Evolutionary conservation across 768 basidiomycete species (phyloP).

Genomic region (Suillus weaverae): DNA sequence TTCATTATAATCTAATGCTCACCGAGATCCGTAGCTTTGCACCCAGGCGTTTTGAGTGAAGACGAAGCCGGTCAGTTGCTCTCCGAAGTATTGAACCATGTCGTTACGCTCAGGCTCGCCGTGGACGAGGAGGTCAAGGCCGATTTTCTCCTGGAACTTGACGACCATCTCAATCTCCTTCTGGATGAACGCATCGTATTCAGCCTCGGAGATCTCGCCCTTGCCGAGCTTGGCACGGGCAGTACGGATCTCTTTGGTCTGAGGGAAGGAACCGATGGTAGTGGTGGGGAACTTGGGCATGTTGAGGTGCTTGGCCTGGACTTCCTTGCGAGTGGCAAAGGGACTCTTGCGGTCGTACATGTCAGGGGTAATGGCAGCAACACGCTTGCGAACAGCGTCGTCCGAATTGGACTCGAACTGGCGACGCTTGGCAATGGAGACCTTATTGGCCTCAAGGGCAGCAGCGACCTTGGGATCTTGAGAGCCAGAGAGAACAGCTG

Average conservation of each 20-base stretch:
- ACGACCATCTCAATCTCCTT: slow-evolving; percentile 94
- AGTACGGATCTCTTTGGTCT: slow-evolving; percentile 98
- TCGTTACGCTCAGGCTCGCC: slow-evolving; percentile 99
- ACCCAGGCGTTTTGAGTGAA: slow-evolving; percentile 99
- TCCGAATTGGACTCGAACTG: slow-evolving; percentile 93
- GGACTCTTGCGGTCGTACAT: slow-evolving; percentile 85
- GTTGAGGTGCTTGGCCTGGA: slow-evolving; percentile 85
- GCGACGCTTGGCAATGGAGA: slow-evolving; percentile 90
- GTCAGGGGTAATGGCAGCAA: slow-evolving; percentile 85
- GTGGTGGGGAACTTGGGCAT: slow-evolving; percentile 98
- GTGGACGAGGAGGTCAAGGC: slow-evolving; percentile 96
- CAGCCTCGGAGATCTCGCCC: slow-evolving; percentile 76
- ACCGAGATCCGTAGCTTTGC: slow-evolving; percentile 98
- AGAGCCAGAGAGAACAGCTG: slow-evolving; percentile 81
- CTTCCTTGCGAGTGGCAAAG: slow-evolving; percentile 83
- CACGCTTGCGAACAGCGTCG: slow-evolving; percentile 92
- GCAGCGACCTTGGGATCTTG: slow-evolving; percentile 69
- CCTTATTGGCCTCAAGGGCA: slow-evolving; percentile 85
- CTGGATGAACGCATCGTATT: slow-evolving; percentile 98
- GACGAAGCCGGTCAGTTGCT: slow-evolving; percentile 90
- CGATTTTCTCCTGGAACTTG: slow-evolving; percentile 95
- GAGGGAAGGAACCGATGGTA: slow-evolving; percentile 98
- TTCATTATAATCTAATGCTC: slow-evolving; percentile 23
- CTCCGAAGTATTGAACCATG: slow-evolving; percentile 99
- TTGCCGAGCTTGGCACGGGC: slow-evolving; percentile 96